Conservation (phyloP, 768 basidiomycete species). For the Lactarius evosmus region DNA sequence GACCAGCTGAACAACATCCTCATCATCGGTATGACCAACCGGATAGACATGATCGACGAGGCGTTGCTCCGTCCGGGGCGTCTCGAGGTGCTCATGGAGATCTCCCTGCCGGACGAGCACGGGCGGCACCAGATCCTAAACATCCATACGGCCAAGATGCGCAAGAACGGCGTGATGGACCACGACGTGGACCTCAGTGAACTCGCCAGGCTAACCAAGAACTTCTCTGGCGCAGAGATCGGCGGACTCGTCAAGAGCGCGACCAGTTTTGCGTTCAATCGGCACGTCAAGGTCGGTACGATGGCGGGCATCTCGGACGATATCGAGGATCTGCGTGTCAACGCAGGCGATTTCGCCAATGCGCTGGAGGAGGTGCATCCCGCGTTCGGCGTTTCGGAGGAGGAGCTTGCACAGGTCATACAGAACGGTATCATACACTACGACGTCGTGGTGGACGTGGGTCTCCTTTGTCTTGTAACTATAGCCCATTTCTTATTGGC, state of each 20-base stretch:
- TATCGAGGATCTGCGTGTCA: conserved; percentile 89
- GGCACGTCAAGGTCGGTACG: conserved; percentile 97
- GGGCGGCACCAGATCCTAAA: conserved; percentile 91
- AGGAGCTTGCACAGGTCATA: conserved; percentile 88
- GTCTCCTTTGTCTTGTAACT: conserved; percentile 32
- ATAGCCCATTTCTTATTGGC: not conserved
- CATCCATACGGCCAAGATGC: conserved; percentile 96
- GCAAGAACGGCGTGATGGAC: conserved; percentile 86
- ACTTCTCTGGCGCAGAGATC: conserved; percentile 97
- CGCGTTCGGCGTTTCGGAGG: conserved; percentile 96
- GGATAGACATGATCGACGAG: conserved; percentile 98
- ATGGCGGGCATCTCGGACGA: conserved; percentile 96
- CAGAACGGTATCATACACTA: conserved; percentile 97
- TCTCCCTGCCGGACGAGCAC: conserved; percentile 91
- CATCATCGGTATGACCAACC: conserved; percentile 99
- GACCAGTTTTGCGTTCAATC: conserved; percentile 95
- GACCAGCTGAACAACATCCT: conserved; percentile 98
- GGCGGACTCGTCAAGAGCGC: conserved; percentile 96
- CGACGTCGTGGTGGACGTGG: conserved; percentile 68
- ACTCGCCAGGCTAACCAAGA: conserved; percentile 84
- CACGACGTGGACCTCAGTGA: conserved; percentile 77
- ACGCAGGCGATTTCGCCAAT: conserved; percentile 78
- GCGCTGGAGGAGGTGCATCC: conserved; percentile 94
- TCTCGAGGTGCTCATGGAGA: conserved; percentile 99
- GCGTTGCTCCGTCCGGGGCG: conserved; percentile 95